A percentile compares a stretch with the other conserved stretches of the same genome.
phyloP scores from a whole-genome alignment of 2,329 filamentous ascomycete species.

The Hawksworthiomyces lignivorus region DNA sequence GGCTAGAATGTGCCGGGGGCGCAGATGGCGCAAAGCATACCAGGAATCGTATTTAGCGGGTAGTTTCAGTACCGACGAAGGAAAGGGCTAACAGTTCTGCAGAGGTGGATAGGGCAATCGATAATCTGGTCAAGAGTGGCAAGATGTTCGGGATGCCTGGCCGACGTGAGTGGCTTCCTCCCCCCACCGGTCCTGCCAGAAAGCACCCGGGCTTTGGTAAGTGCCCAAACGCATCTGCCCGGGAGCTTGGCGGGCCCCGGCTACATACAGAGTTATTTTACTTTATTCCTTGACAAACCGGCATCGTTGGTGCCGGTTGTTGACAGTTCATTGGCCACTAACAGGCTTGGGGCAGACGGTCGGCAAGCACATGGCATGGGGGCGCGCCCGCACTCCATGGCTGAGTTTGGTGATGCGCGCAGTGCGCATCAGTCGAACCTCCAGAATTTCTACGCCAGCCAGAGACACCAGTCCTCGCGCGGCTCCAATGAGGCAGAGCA shows the following conservation, averaged over 20 bases:
- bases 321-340: slow-evolving; percentile 12
- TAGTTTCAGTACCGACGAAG: too few relatives aligned
- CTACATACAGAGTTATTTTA: too few relatives aligned
- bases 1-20: not conserved
- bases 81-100: too few relatives aligned
- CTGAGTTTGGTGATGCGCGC: slow-evolving; percentile 70
- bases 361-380: slow-evolving; percentile 56
- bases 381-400: slow-evolving; percentile 74
- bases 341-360: slow-evolving; percentile 48
- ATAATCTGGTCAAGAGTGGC: slow-evolving; percentile 93
- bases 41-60: slow-evolving; percentile 31
- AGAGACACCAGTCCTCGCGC: slow-evolving; percentile 82
- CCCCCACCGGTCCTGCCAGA: slow-evolving; percentile 45
- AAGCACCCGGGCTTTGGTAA: slow-evolving; percentile 53
- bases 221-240: slow-evolving; percentile 21
- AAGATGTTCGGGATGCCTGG: slow-evolving; percentile 68
- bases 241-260: slow-evolving; percentile 21
- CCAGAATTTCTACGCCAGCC: slow-evolving; percentile 89
- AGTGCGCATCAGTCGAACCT: slow-evolving; percentile 68
- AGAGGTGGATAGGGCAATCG: slow-evolving; percentile 94
- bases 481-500: slow-evolving; percentile 88
- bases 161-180: slow-evolving; percentile 75
- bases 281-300: not conserved
- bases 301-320: not conserved
- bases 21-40: not conserved